Conservation (phyloP, 805 yeast species). For the Pichia manshurica region DNA sequence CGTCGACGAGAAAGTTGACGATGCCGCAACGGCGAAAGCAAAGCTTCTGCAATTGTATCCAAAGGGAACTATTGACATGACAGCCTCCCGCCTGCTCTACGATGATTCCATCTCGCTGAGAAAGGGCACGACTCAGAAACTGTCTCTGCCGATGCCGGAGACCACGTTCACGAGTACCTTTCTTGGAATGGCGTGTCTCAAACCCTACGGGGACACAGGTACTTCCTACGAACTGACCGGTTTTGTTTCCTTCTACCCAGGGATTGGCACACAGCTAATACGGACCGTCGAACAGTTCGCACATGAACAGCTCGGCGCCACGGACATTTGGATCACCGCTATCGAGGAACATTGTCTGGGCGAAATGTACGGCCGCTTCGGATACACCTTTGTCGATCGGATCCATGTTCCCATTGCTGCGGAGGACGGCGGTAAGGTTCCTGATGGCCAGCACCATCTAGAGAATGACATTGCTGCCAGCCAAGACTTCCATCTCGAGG, state of each 20-base stretch:
- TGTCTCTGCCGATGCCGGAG: conserved; percentile 17
- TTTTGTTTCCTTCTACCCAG: conserved; percentile 45
- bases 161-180: conserved; percentile 22
- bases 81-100: background rate
- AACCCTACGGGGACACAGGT: conserved; percentile 17
- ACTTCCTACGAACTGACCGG: conserved; percentile 41
- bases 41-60: conserved; percentile 17
- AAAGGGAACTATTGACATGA: conserved; percentile 15
- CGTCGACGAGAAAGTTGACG: conserved; percentile 12
- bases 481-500: conserved; percentile 38
- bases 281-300: conserved; percentile 16
- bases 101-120: conserved; percentile 1
- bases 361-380: conserved; percentile 39
- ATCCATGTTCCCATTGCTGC: conserved; percentile 24
- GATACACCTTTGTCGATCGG: conserved; percentile 29
- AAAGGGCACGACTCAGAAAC: conserved; percentile 8
- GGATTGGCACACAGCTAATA: conserved; percentile 26
- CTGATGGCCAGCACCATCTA: conserved; percentile 16
- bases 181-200: conserved; percentile 34
- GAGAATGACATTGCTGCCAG: conserved; percentile 37
- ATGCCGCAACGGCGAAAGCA: conserved; percentile 17
- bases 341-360: conserved; percentile 46
- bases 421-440: conserved; percentile 12
- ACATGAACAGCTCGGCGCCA: conserved; percentile 10
- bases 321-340: conserved; percentile 34